Evolutionary conservation across 257 asterid species (phyloP).

Genomic region (Solanum acaule): DNA sequence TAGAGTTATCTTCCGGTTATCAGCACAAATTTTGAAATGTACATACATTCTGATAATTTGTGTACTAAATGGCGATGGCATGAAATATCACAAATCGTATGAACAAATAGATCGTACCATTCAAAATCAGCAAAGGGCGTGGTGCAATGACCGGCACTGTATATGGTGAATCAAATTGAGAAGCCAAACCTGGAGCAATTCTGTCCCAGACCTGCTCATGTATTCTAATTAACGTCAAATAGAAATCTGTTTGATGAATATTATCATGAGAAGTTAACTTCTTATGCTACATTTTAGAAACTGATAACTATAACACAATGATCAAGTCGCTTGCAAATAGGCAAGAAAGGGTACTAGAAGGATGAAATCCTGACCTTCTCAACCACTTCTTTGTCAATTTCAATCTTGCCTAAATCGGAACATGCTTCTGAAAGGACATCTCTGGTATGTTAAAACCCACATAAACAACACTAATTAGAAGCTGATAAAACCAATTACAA

Average conservation of each 20-base stretch:
- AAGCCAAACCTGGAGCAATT: conserved; percentile 83
- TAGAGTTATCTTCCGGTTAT: neutral
- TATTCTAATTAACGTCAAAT: neutral
- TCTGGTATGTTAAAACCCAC: neutral
- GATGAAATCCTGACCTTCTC: conserved; percentile 44
- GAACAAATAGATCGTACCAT: conserved; percentile 28
- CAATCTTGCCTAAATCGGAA: conserved; percentile 50
- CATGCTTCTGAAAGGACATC: conserved; percentile 60
- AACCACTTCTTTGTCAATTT: conserved; percentile 73
- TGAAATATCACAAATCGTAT: neutral
- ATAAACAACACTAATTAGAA: neutral
- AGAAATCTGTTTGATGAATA: neutral
- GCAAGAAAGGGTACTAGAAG: neutral
- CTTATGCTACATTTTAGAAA: neutral
- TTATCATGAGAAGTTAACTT: neutral
- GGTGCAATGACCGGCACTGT: conserved; percentile 63
- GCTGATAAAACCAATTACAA: neutral
- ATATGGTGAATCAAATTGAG: conserved; percentile 65
- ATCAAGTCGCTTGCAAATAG: neutral
- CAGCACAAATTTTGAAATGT: neutral
- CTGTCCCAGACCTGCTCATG: conserved; percentile 76
- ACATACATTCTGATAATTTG: neutral
- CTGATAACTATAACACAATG: neutral
- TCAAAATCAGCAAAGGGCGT: conserved; percentile 76
- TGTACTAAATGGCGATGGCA: neutral